Percentiles rank a stretch among this genome's conserved stretches.
These are phyloP conservation scores for Venturiaceae sp. DNA, from an alignment of 2,329 filamentous ascomycete genomes.

Conservation along the genomic window DNA sequence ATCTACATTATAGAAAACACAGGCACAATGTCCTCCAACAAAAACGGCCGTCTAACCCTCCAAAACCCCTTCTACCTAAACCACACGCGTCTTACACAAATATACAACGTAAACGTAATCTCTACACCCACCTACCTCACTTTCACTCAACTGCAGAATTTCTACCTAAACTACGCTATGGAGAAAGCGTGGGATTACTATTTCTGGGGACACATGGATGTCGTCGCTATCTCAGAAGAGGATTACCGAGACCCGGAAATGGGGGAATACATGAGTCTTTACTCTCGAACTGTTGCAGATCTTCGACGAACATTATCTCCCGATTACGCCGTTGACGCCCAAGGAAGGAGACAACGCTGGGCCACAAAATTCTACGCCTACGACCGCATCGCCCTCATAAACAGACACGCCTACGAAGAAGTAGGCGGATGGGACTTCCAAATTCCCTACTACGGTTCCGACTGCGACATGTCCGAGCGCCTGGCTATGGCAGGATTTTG, in stretches of 20 bases:
- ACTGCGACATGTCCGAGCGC: constrained; percentile 5
- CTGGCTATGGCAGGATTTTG: not conserved
- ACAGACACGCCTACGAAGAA: constrained; percentile 39
- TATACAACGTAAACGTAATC: constrained; percentile 38
- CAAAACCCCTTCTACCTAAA: constrained; percentile 50
- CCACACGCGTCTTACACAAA: constrained; percentile 32
- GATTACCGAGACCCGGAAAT: constrained; percentile 8
- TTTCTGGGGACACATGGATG: constrained; percentile 49
- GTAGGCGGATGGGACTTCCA: constrained; percentile 48
- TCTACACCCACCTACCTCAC: constrained; percentile 41
- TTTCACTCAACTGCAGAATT: constrained; percentile 49
- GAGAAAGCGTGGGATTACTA: constrained; percentile 37
- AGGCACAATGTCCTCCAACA: constrained; percentile 44
- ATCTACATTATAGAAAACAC: constrained; percentile 53
- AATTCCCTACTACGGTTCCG: constrained; percentile 41
- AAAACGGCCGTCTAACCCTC: constrained; percentile 34
- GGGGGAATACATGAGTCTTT: constrained; percentile 19
- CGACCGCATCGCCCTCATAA: constrained; percentile 48
- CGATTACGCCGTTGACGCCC: constrained; percentile 9
- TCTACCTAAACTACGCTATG: constrained; percentile 38
- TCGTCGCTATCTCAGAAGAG: constrained; percentile 36
- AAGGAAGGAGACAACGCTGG: constrained; percentile 25
- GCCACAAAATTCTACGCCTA: constrained; percentile 47
- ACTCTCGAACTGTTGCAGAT: constrained; percentile 16
- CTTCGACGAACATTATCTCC: constrained; percentile 1